Evolutionary conservation across 306 rosid species (phyloP).

Genomic region (Prinsepia uniflora): DNA sequence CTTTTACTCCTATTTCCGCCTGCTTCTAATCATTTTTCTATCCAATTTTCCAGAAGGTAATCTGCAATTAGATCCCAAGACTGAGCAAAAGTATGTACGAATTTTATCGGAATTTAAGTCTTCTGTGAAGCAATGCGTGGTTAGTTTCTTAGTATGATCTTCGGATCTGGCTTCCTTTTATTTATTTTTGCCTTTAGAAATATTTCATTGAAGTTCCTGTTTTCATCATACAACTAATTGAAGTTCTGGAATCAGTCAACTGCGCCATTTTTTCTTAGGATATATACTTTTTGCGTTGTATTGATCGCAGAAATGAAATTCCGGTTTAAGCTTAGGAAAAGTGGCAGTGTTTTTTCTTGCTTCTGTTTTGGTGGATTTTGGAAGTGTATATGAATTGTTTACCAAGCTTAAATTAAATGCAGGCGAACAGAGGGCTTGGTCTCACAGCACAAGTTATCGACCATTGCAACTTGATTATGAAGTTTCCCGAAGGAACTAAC

Average conservation of each 20-base stretch:
- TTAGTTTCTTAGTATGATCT: constrained; percentile 16
- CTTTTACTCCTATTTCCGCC: background rate
- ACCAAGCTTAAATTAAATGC: constrained; percentile 30
- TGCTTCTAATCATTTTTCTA: background rate
- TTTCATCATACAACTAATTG: background rate
- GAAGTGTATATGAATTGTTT: background rate
- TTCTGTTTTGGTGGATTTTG: constrained; percentile 1
- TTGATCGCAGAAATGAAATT: background rate
- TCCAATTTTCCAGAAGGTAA: constrained; percentile 37
- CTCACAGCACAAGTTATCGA: constrained; percentile 79
- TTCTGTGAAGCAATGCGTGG: constrained; percentile 85
- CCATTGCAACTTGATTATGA: constrained; percentile 74
- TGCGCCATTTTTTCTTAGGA: background rate
- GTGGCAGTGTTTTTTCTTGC: background rate
- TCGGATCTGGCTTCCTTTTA: background rate
- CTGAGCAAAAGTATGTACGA: constrained; percentile 32
- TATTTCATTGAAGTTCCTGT: background rate
- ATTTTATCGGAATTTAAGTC: constrained; percentile 61
- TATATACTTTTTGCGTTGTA: background rate
- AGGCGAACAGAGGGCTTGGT: constrained; percentile 96
- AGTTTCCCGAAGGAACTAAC: constrained; percentile 86
- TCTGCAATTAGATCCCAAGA: constrained; percentile 42
- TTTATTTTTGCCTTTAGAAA: no score
- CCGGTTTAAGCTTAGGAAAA: background rate
- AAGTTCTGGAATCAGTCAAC: background rate